These are phyloP conservation scores for Fragaria vesca DNA, from an alignment of 306 rosid species.

Conservation along the genomic window DNA sequence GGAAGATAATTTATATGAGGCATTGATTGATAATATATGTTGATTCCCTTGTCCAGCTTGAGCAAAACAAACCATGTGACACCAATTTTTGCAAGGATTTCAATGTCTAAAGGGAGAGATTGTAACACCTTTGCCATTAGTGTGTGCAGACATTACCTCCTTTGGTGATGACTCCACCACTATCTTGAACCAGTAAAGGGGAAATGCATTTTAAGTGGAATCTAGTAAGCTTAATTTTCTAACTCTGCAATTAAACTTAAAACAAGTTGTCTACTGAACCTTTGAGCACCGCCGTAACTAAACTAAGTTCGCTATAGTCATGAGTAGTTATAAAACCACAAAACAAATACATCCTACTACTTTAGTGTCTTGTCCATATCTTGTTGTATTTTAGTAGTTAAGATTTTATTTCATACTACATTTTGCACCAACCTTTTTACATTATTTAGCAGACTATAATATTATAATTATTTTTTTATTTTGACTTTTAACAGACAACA, in stretches of 20 bases:
- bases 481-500: slow-evolving; percentile 57
- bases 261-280: not conserved
- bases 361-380: not conserved
- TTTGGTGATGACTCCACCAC: not conserved
- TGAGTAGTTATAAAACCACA: not conserved
- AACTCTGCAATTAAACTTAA: not conserved
- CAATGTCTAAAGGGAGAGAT: not conserved
- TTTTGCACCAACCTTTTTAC: not conserved
- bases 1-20: not conserved
- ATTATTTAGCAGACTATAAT: not conserved
- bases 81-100: not conserved
- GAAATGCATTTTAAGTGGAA: not conserved
- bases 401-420: not conserved
- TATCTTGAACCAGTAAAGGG: not conserved
- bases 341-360: not conserved
- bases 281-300: not conserved
- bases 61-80: not conserved
- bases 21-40: not conserved
- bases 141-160: not conserved
- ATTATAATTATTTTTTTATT: not conserved
- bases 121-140: not conserved
- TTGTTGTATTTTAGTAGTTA: not conserved
- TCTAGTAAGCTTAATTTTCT: not conserved
- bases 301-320: not conserved
- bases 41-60: not conserved